Percentiles rank a stretch among this genome's conserved stretches.
These are phyloP conservation scores for Eugenia klotzschiana DNA, from an alignment of 441 rosid species.

Conservation along the genomic window DNA sequence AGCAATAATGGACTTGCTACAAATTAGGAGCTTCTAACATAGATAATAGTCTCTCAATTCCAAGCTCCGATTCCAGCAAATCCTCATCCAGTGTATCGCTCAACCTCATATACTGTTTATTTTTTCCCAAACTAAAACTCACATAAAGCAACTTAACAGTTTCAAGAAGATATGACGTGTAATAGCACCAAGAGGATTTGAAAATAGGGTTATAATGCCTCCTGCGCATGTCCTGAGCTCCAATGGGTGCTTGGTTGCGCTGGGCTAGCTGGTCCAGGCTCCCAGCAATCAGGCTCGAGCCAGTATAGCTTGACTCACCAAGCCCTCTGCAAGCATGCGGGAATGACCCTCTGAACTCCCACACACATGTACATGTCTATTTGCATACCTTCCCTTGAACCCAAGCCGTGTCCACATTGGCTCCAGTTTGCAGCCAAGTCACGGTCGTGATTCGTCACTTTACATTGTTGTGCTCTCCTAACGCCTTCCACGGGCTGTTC, in stretches of 20 bases:
- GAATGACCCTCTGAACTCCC: not conserved
- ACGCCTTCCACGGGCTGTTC: not conserved
- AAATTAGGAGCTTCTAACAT: too few species aligned
- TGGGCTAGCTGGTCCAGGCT: not conserved
- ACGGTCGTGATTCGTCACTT: not conserved
- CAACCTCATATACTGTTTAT: too few species aligned
- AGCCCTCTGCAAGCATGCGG: not conserved
- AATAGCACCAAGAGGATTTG: not conserved
- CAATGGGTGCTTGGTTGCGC: too few species aligned
- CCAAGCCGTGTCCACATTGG: not conserved
- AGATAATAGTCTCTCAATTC: too few species aligned
- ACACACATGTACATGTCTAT: not conserved
- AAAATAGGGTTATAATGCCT: not conserved
- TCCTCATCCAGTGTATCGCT: too few species aligned
- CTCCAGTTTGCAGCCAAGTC: not conserved
- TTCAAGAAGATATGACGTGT: not conserved
- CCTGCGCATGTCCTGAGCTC: not conserved
- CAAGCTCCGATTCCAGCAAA: too few species aligned
- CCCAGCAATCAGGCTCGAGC: not conserved
- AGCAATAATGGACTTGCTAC: too few species aligned
- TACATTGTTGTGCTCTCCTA: not conserved
- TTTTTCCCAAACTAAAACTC: too few species aligned
- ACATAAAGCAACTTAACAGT: not conserved
- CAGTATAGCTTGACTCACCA: not conserved
- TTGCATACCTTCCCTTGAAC: not conserved